Evolutionary conservation across 306 rosid species (phyloP), one percentile per base, ranked within the genome.

Genomic region (Dalbergia oliveri): DNA sequence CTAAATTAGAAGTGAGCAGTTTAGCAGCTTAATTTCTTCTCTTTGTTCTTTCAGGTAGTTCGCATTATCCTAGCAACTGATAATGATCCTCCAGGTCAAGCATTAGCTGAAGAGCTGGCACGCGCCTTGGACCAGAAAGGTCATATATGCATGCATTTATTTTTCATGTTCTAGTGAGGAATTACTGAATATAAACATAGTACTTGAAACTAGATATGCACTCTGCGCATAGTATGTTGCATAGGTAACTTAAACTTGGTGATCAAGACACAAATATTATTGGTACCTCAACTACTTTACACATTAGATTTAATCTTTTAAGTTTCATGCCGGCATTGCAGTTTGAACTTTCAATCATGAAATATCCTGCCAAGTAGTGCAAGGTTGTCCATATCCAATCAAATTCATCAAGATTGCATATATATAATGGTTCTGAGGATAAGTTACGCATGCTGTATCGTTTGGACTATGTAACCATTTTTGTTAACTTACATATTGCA

Each of bases 71-170:
- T 87, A 63, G 90, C 90, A 65, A 84, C 90, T 14, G 90, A 87
- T 66, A 87, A 57, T 65, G 90, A 87, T 76, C 75, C 67, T 59
- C 88, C 88, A 19, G 90, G 90, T 75, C 88, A 66, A 75, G 86
- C 90, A 75, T 84, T 87, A 87, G 90, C 90, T 1, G 62, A 78
- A 70, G 90, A 81, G 78, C 69, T 87, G 66, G 82, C 86, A 23
- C 84, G 33, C 88, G 90, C 69, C 88, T 87, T 31, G 90, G 90
- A 8, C 85, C 6, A 65, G 86, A 82, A 75, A 87, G 90, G 90
- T 87, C 13, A 81, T 37, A 53, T 31, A 14, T 60, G 23, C 21
- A 50, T 15, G 69, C 68, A 50, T 79, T 75, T 74, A 54, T 56
- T 73, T 73, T 65, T 61, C 73, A 16, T 83, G 51, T 34, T 70